These are phyloP conservation scores for Dioscorea cayenensis DNA, from an alignment of 116 monocot genomes.

Conservation along the genomic window DNA sequence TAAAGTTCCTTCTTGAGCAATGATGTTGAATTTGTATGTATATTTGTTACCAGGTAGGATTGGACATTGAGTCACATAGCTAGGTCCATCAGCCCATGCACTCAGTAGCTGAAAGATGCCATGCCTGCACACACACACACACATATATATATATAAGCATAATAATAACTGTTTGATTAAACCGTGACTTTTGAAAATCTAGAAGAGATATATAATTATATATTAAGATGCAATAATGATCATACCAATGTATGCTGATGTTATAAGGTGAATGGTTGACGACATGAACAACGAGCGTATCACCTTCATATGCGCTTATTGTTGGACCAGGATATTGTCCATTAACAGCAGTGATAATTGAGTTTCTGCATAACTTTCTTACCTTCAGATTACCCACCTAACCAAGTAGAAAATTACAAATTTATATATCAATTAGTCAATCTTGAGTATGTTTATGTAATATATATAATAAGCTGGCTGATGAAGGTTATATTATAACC, in stretches of 20 bases:
- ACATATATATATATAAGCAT: too few species aligned
- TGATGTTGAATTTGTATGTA: conserved; percentile 32
- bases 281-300: conserved; percentile 46
- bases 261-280: conserved; percentile 59
- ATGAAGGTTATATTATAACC: too few species aligned
- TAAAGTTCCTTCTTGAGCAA: conserved; percentile 31
- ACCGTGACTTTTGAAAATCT: too few species aligned
- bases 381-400: conserved; percentile 43
- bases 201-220: too few species aligned
- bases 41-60: conserved; percentile 28
- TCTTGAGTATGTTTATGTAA: neutral
- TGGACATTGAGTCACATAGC: conserved; percentile 33
- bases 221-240: neutral
- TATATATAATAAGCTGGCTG: too few species aligned
- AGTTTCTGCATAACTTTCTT: conserved; percentile 23
- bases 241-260: conserved; percentile 60
- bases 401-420: neutral
- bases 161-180: neutral
- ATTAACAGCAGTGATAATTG: conserved; percentile 43
- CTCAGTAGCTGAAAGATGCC: conserved; percentile 31
- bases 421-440: neutral
- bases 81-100: conserved; percentile 35
- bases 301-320: conserved; percentile 41
- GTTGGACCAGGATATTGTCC: conserved; percentile 41
- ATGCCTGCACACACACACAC: conserved; percentile 18